phyloP scores from a whole-genome alignment of 2,329 filamentous ascomycete species.

The Cladosporium velox region DNA sequence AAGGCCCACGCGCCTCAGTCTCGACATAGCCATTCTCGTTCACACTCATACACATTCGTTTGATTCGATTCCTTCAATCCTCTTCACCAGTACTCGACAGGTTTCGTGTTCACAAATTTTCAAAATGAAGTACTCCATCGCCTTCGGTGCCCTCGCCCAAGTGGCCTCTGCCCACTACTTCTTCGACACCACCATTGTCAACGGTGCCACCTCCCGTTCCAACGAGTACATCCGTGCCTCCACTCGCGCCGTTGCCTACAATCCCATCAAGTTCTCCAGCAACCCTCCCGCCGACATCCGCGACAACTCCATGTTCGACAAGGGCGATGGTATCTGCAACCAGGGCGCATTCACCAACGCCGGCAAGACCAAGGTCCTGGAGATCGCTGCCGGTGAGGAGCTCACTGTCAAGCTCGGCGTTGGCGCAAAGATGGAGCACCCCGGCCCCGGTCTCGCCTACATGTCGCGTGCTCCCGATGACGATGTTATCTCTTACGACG shows the following conservation, averaged over 20 bases:
- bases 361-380: conserved; percentile 23
- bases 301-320: not conserved
- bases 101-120: not conserved
- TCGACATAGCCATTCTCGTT: not conserved
- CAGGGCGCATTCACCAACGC: conserved; percentile 21
- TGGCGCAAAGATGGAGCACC: conserved; percentile 10
- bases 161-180: conserved; percentile 1
- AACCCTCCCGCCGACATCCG: not conserved
- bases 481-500: conserved; percentile 2
- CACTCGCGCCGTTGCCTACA: not conserved
- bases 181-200: conserved; percentile 1
- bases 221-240: conserved; percentile 1
- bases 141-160: not conserved
- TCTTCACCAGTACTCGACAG: not conserved
- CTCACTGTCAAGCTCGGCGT: not conserved
- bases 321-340: not conserved
- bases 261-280: conserved; percentile 3
- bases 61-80: not conserved
- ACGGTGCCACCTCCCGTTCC: not conserved
- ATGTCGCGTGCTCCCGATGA: not conserved
- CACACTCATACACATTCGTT: conserved; percentile 1
- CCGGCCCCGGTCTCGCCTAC: conserved; percentile 6
- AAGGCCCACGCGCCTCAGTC: not conserved
- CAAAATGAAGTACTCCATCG: conserved; percentile 5
- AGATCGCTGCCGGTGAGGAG: conserved; percentile 8